These are phyloP conservation scores for Tubosaeta sp. DNA, from an alignment of 768 basidiomycete genomes.

Conservation along the genomic window DNA sequence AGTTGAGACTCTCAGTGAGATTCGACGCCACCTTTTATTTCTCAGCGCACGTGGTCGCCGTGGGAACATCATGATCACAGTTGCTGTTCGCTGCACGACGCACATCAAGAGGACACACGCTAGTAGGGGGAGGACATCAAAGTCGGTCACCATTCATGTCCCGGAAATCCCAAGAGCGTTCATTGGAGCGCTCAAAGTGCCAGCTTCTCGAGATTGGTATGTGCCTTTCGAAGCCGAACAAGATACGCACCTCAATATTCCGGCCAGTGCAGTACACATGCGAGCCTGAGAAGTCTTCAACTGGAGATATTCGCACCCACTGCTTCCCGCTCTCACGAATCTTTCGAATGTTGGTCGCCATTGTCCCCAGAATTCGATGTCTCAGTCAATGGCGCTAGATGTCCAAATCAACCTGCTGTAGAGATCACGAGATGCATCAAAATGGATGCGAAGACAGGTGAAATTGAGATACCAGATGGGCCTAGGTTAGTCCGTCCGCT, in stretches of 20 bases:
- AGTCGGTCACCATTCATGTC: conserved; percentile 4
- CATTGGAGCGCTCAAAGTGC: conserved; percentile 36
- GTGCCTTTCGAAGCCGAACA: neutral
- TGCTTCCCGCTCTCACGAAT: conserved; percentile 76
- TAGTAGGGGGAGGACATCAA: neutral
- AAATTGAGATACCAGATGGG: conserved; percentile 46
- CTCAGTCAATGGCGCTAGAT: conserved; percentile 41
- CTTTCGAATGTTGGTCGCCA: conserved; percentile 57
- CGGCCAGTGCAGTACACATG: conserved; percentile 59
- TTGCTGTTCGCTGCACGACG: neutral
- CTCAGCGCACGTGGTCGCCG: conserved; percentile 26
- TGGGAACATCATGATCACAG: conserved; percentile 19
- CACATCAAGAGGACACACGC: neutral
- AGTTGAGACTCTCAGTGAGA: conserved; percentile 12
- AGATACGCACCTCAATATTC: conserved; percentile 3
- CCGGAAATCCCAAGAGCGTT: neutral
- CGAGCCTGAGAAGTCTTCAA: conserved; percentile 32
- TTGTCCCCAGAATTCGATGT: neutral
- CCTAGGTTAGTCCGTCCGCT: conserved; percentile 35
- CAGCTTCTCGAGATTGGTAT: conserved; percentile 57
- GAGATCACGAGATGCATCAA: conserved; percentile 62
- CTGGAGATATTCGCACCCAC: conserved; percentile 34
- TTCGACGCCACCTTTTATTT: conserved; percentile 30
- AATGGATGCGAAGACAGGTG: conserved; percentile 44
- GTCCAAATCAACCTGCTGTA: conserved; percentile 57